Base-by-base conservation (phyloP, 2,329 filamentous ascomycete genomes). In the Colletotrichum godetiae region DNA sequence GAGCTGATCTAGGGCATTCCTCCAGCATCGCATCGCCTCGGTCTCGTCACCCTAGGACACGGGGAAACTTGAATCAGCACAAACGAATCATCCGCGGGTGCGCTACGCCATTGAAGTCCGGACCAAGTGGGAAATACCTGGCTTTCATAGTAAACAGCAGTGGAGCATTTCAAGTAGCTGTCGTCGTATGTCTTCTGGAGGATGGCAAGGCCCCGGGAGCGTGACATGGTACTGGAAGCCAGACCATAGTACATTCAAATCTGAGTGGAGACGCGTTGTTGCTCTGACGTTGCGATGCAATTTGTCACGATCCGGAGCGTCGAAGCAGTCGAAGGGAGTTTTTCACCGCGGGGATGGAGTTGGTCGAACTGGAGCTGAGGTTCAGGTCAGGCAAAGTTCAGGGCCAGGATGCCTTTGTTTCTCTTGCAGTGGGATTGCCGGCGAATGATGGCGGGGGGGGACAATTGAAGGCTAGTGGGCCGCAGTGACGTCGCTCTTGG, bases 171-270 rank as follows among this genome's bases (percentile, higher is more conserved):
- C 78, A 98, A 86, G 84, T 98, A 98, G 83, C 94, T 95, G 83
- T 98, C 95, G 86, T 98, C 96, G 85, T 98, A 98, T 68, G 95
- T 97, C 89, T 98, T 98, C 86, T 98, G 96, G 82, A 98, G 91
- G 75, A 92, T 91, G 83, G 93, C 91, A 80, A 92, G 88, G 75
- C 83, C 83, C 79, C 84, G 88, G 80, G 84, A 88, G 78, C 85
- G 86, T 81, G 88, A 86, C 88, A 90, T 90, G 77, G 79, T 84
- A 71, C 52, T 68, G 62, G 31, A 49, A 42, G 55, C 69, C 66
- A 68, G 59, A 73, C 68, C 72, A 73, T 74, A 74, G 58, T 61
- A 62, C n/a, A 22, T 27, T 3, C 13, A 11, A 12, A 24, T 56
- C 19, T 33, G 52, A 57, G 49, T 53, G 42, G 24, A 31, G 66